Conservation (phyloP, 176 grass and related monocot species). For the Avena insularis region DNA sequence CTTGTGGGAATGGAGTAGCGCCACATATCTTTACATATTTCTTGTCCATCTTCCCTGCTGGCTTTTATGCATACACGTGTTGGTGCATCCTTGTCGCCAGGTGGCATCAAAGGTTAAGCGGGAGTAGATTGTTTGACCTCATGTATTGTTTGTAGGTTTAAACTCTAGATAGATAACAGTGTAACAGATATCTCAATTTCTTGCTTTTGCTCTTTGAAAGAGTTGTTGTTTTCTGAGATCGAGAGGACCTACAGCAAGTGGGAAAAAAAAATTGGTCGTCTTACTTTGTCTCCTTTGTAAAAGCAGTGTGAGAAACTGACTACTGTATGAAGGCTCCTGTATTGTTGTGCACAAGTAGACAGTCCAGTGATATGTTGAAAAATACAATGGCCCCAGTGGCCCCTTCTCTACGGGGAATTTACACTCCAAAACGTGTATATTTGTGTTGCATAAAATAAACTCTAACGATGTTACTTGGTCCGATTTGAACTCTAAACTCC, state of each 20-base stretch:
- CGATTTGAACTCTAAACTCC: too few relatives aligned
- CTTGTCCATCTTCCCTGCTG: constrained; percentile 91
- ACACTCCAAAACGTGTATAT: too few relatives aligned
- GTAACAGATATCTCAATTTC: background rate
- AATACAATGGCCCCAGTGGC: too few relatives aligned
- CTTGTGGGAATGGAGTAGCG: constrained; percentile 93
- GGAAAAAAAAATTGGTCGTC: background rate
- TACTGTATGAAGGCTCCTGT: background rate
- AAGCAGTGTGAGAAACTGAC: too few relatives aligned
- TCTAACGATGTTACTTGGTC: too few relatives aligned
- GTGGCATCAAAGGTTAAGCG: constrained; percentile 49
- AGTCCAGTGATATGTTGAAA: too few relatives aligned
- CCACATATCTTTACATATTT: constrained; percentile 79
- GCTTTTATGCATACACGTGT: constrained; percentile 76
- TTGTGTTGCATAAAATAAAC: too few relatives aligned
- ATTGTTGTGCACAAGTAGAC: background rate
- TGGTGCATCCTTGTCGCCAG: constrained; percentile 69
- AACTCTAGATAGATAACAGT: background rate
- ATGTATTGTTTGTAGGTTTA: background rate
- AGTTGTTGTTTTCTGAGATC: background rate
- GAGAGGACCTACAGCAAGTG: background rate
- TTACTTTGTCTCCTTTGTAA: constrained; percentile 5
- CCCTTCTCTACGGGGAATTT: too few relatives aligned
- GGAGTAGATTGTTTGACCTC: constrained; percentile 45
- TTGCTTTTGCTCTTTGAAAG: background rate